These are phyloP conservation scores for Carex arenaria DNA, from an alignment of 202 grass and related monocot genomes.

Conservation along the genomic window DNA sequence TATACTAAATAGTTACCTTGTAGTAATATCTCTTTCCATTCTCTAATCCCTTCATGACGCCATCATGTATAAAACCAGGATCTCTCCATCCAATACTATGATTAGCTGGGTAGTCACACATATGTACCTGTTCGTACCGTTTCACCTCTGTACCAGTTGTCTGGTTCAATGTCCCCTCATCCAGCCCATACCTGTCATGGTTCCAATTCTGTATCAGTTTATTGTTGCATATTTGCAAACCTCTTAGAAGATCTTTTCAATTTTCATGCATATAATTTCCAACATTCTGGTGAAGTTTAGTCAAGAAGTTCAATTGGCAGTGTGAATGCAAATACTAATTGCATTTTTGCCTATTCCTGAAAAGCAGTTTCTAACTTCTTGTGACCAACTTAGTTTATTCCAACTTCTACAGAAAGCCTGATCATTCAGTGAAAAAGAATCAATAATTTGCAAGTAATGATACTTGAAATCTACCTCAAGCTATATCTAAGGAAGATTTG, in stretches of 20 bases:
- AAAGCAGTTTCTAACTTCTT: background rate
- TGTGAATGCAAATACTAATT: too few relatives aligned
- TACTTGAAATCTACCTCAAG: background rate
- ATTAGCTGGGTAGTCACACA: constrained; percentile 78
- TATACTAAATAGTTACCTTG: constrained; percentile 18
- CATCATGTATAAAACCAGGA: constrained; percentile 92
- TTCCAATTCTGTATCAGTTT: background rate
- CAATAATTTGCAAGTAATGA: background rate
- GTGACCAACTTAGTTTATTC: background rate
- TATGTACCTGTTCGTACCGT: constrained; percentile 77
- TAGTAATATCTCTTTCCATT: constrained; percentile 72
- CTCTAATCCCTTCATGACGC: constrained; percentile 64
- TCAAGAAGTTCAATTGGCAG: background rate
- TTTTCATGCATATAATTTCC: background rate
- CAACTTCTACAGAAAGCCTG: background rate
- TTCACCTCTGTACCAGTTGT: constrained; percentile 51
- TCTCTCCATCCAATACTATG: constrained; percentile 70
- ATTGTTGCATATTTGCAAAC: background rate
- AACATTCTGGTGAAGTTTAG: background rate
- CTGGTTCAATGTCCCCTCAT: constrained; percentile 24
- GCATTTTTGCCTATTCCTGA: background rate
- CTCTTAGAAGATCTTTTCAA: background rate
- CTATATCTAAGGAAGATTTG: background rate
- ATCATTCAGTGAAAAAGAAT: background rate
- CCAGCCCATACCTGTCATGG: constrained; percentile 47